Conservation (phyloP, 2,329 filamentous ascomycete species). For the Tympanopsis confertula region DNA sequence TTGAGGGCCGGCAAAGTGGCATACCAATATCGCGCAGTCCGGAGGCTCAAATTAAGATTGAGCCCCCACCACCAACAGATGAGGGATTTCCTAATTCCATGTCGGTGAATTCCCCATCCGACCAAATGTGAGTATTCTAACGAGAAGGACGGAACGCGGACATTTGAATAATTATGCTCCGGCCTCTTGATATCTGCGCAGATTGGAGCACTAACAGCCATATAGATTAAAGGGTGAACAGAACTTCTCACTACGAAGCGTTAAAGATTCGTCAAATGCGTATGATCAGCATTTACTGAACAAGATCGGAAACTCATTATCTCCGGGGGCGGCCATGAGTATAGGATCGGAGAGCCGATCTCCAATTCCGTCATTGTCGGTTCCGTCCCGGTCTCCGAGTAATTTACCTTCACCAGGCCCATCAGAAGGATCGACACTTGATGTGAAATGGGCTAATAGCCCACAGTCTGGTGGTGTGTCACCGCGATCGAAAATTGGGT, state of each 20-base stretch:
- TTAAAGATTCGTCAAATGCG: background rate
- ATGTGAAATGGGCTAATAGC: background rate
- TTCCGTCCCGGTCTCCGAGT: background rate
- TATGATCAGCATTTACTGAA: background rate
- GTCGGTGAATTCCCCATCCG: no score
- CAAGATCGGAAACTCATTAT: background rate
- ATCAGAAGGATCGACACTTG: background rate
- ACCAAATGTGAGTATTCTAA: no score
- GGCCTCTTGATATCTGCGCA: no score
- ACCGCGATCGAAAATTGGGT: background rate
- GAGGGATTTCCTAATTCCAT: constrained; percentile 1
- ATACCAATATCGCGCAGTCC: background rate
- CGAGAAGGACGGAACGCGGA: no score
- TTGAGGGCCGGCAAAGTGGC: background rate
- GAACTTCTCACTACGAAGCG: background rate
- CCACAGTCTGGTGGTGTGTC: background rate
- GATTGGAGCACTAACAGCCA: no score
- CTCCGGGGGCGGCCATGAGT: background rate
- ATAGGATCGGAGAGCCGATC: background rate
- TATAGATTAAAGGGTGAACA: background rate
- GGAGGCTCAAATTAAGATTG: background rate
- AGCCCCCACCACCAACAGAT: background rate
- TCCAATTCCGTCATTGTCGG: background rate
- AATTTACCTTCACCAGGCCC: background rate
- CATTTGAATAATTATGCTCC: no score